Base-by-base conservation (phyloP, 345 rosid genomes). In the Trapa bicornis region DNA sequence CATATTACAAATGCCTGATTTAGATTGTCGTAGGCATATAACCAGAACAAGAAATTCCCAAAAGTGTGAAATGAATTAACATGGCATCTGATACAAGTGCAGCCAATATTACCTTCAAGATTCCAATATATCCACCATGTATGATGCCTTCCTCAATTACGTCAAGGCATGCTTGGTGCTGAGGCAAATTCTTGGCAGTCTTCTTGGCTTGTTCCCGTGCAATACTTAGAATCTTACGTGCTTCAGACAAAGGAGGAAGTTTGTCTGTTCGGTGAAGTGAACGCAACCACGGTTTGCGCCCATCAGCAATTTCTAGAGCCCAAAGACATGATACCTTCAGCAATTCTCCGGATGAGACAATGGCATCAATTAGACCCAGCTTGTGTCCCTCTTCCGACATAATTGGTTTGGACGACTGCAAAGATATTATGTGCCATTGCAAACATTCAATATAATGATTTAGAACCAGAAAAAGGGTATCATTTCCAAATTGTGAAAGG, bases 101-200 rank as follows among this genome's bases (percentile, higher is more conserved):
- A 9, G 48, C 63, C 74, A 71, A 4, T 60, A 2, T n/a, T 76
- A 90, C 98, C 98, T 87, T 81, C 14, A 93, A 82, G 78, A 90
- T 86, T 39, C 98, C 98, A 69, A 37, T 82, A 66, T 93, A 88
- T 74, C 98, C 97, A 76, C 97, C 98, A 80, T 93, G 96, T 73
- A 86, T 41, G 66, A 93, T 74, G 68, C 98, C 98, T 50, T 86
- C 96, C 82, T 93, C 98, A 45, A 93, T 90, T 66, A 88, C 92
- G 76, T 90, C 92, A 79, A 93, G 85, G 76, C 87, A 83, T 70
- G 77, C 97, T 65, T 70, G 89, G 77, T 88, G 96, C 81, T 93
- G 98, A 67, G 96, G 97, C 87, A 88, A 76, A 83, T 93, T 86
- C 69, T 83, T 85, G 47, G 98, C 92, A 74, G 79, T 76, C 81